Base-by-base conservation (phyloP, 2,329 filamentous ascomycete species). In the Cladosporium sp. region DNA sequence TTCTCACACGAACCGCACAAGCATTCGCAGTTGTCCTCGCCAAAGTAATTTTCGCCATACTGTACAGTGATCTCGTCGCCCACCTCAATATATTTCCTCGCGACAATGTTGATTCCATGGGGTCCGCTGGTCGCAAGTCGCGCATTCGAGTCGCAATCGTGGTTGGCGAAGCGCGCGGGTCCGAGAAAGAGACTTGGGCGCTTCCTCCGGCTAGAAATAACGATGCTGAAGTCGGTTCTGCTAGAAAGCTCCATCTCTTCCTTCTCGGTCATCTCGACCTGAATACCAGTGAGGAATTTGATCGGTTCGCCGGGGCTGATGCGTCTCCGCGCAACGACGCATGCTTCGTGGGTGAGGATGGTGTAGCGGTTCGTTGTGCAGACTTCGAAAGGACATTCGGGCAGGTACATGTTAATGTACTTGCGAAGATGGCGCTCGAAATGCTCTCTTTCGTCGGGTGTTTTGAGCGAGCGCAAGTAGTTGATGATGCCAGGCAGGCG, bases 21-120 rank as follows among this genome's bases (percentile, higher is more conserved):
- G 76, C 95, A 99, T 76, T 99, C 95, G 78, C 93, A 93, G 72
- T 99, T 99, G 76, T 93, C 88, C 54, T 92, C 89, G 2, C 95
- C 95, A 80, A 99, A 99, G 77, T 99, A 99, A 75, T 92, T 93
- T 21, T 96, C 93, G 28, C 94, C 93, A 74, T 99, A 99, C 0
- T 90, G 94, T 0, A 99, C 95, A 0, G 95, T 99, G 67, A 99
- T 96, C 78, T 99, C 95, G 68, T 99, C 93, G 3, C 93, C 95
- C 0, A 90, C 83, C 12, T 90, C 86, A 68, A 99, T 98, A 66
- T 93, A 86, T 70, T 89, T 88, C 38, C 88, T 87, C 2, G 95
- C 92, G 59, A 96, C 87, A 65, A 99, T 93, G 74, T 96, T 91
- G 81, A 99, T 97, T 41, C 92, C 92, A 66, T 93, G 89, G 65